Evolutionary conservation across 2,329 filamentous ascomycete genomes (phyloP), one percentile per base, ranked within the genome.

Genomic region (Xylaria sp.): DNA sequence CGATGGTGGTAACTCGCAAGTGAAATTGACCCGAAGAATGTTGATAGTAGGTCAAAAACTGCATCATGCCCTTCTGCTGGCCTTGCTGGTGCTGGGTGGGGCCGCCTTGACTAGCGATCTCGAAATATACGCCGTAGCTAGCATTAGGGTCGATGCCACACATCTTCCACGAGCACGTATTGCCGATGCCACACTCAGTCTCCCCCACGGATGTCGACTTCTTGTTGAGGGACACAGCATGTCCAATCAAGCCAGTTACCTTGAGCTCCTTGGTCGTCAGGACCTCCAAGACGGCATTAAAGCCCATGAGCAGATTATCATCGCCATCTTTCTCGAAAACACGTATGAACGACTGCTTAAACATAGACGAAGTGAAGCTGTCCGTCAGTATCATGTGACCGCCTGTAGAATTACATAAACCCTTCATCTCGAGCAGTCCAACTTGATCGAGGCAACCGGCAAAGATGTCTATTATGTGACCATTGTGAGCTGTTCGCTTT

Each of bases 91-190:
- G 90, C 60, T 90, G 86, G 44, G 89, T 83, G 16, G 92, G 89
- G 7, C 92, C 92, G 34, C 91, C 92, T 75, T 97, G 94, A 65
- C 90, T 91, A 43, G 94, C 93, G 69, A 99, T 95, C 73, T 99
- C 94, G 66, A 97, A 99, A 76, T 97, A 99, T 59, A 99, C 84
- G 57, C 92, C 94, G 67, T 97, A 97, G 67, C 92, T 97, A 26
- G 94, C 87, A 50, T 87, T 89, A 9, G 94, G 94, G 66, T 97
- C 92, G 63, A 99, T 97, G 63, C 92, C 92, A 68, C 94, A 97
- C 93, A 99, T 97, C 77, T 99, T 99, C 94, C 94, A 99, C 2
- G 92, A 93, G 74, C 93, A 97, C 1, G 94, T 99, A 71, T 97
- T 97, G 61, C 94, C 94, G 65, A 99, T 97, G 68, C 94, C 94